Evolutionary conservation across 2,329 filamentous ascomycete genomes (phyloP).

Genomic region (Beauveria sp.): DNA sequence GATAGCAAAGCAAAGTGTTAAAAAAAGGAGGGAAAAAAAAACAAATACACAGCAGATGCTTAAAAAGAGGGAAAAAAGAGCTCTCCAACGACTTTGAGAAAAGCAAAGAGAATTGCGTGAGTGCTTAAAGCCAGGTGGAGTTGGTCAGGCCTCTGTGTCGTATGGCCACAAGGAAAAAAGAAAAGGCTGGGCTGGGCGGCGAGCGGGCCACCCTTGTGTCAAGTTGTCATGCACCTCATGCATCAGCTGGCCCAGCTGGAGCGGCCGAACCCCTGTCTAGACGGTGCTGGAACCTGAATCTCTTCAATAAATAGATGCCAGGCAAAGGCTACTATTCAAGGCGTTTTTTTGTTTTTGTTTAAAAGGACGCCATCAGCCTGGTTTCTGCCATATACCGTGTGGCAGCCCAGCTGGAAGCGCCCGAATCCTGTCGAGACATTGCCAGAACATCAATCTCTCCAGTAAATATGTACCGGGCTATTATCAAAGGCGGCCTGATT

Average conservation of each 20-base stretch:
- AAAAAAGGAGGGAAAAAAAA: background rate
- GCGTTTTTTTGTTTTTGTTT: too few species aligned
- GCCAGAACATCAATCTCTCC: too few species aligned
- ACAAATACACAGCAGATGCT: background rate
- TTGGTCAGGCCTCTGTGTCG: background rate
- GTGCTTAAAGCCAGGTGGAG: background rate
- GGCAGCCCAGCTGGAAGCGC: background rate
- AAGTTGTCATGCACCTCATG: conserved; percentile 2
- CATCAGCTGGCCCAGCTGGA: conserved; percentile 3
- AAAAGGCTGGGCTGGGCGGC: conserved; percentile 1
- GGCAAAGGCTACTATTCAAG: too few species aligned
- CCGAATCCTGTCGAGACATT: too few species aligned
- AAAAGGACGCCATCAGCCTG: too few species aligned
- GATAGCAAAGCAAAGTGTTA: background rate
- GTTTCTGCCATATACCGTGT: background rate
- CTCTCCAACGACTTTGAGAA: background rate
- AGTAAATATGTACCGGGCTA: too few species aligned
- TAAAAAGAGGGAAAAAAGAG: background rate
- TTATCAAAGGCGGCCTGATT: too few species aligned
- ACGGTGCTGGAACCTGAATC: background rate
- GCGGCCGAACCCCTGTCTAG: background rate
- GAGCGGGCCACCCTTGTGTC: too few species aligned
- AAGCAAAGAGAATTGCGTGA: background rate
- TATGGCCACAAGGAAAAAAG: background rate
- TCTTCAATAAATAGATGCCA: too few species aligned